These are phyloP conservation scores for Penicillium sp. DNA, from an alignment of 2,329 filamentous ascomycete species.

Conservation along the genomic window DNA sequence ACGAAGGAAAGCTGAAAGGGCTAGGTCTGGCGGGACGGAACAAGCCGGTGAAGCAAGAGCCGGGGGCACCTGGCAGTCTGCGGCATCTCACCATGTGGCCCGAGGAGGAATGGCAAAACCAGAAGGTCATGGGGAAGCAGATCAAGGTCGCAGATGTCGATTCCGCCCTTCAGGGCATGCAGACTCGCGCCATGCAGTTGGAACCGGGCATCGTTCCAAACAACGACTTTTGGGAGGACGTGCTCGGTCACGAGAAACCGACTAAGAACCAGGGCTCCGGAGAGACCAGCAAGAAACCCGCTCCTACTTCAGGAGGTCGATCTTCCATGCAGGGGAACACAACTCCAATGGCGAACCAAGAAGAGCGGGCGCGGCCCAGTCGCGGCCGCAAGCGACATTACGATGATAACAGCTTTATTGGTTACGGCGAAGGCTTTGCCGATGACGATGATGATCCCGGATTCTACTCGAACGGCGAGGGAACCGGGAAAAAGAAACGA, in stretches of 20 bases:
- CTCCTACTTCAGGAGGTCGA: conserved; percentile 24
- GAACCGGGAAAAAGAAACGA: conserved; percentile 47
- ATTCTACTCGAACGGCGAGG: conserved; percentile 46
- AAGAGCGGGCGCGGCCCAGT: conserved; percentile 42
- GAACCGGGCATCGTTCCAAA: conserved; percentile 47
- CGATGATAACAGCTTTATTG: conserved; percentile 52
- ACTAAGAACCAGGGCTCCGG: conserved; percentile 34
- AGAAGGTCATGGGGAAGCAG: conserved; percentile 48
- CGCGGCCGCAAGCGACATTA: conserved; percentile 52
- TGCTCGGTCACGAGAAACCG: conserved; percentile 49
- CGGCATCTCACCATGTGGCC: conserved; percentile 47
- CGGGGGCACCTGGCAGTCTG: conserved; percentile 39
- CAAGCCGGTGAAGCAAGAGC: conserved; percentile 47
- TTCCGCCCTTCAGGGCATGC: conserved; percentile 41
- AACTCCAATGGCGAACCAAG: conserved; percentile 27
- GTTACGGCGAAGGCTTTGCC: conserved; percentile 51
- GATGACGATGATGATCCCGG: conserved; percentile 48
- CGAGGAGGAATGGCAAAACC: conserved; percentile 52
- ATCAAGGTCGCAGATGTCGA: conserved; percentile 45
- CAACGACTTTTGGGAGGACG: conserved; percentile 49
- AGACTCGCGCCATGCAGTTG: conserved; percentile 48
- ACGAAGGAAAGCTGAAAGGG: conserved; percentile 51
- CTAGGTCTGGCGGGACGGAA: conserved; percentile 49
- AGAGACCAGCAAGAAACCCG: conserved; percentile 31
- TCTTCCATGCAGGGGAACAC: conserved; percentile 28